Base-by-base conservation (phyloP, 768 basidiomycete species). In the Rhodosporidiobolus odoratus region DNA sequence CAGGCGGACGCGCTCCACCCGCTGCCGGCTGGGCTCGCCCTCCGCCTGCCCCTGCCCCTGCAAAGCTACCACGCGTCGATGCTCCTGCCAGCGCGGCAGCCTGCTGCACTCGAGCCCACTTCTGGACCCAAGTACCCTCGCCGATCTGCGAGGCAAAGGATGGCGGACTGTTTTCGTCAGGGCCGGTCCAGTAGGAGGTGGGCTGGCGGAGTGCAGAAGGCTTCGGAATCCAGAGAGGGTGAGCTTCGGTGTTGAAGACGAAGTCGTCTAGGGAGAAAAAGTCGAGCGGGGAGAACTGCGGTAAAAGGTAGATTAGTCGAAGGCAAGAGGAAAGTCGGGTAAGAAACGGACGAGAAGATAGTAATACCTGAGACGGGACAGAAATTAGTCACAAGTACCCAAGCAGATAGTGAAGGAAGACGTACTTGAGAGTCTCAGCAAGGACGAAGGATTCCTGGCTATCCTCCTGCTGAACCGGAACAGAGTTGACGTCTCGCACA, bases 151-250 rank as follows among this genome's bases (percentile, higher is more conserved):
- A 17, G 25, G 30, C 53, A 40, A 73, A 69, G 17, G 38, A 38
- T 35, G 54, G 27, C 10, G 41, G 13, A 35, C 8, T 25, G 27
- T 32, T 10, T 10, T 47, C 35, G 13, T 73, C 68, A 9, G 68
- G 68, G 0, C 72, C 72, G 32, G 47, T 45, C 72, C 73, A 74
- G 45, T 41, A 58, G 9, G 57, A 5, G 6, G 6, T 8, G 21
- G 50, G 27, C 7, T 50, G 10, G 2, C 40, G 27, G 5, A 45
- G 41, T 4, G 40, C 43, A 23, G 12, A 1, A 4, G 43, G 65
- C 57, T 82, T 75, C 75, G 89, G 87, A 40, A 89, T 82, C 15
- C 88, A 89, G 25, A 91, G 81, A 17, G 90, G 88, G 77, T 91
- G 91, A 8, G 89, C 91, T 79, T 84, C 84, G 23, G 84, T 84